Percentiles rank a stretch among this genome's conserved stretches.
Conservation (phyloP, 164 flowering plant genomes). For the Liriodendron chinense region DNA sequence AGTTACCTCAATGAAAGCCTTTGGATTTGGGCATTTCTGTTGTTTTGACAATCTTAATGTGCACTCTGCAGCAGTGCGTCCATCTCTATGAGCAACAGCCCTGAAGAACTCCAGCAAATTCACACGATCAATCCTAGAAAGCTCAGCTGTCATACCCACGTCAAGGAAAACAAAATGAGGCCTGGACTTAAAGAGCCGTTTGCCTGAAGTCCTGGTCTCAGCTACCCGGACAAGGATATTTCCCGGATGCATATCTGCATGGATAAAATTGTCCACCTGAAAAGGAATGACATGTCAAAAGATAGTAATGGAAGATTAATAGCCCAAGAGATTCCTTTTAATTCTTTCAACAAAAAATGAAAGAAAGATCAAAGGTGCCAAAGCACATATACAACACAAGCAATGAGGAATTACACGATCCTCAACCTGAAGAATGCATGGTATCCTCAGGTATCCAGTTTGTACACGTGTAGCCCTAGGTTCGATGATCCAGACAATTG, state of each 20-base stretch:
- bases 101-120: constrained; percentile 68
- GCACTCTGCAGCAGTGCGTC: constrained; percentile 67
- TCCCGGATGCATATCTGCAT: constrained; percentile 92
- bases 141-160: constrained; percentile 89
- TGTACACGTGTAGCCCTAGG: too few relatives aligned
- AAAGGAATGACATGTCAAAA: constrained; percentile 13
- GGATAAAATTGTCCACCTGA: constrained; percentile 85
- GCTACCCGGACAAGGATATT: constrained; percentile 66
- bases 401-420: too few relatives aligned
- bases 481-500: too few relatives aligned
- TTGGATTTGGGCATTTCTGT: constrained; percentile 71
- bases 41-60: constrained; percentile 57
- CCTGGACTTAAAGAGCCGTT: constrained; percentile 43
- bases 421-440: too few relatives aligned
- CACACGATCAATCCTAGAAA: constrained; percentile 48
- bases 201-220: constrained; percentile 32
- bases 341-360: not conserved
- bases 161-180: constrained; percentile 78
- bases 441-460: too few relatives aligned
- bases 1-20: constrained; percentile 60
- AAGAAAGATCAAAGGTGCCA: constrained; percentile 1
- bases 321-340: not conserved
- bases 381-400: not conserved
- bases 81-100: constrained; percentile 74
- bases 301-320: not conserved